phyloP scores from a whole-genome alignment of 495 filamentous ascomycete genomes.

The Podospora fimiseda region DNA sequence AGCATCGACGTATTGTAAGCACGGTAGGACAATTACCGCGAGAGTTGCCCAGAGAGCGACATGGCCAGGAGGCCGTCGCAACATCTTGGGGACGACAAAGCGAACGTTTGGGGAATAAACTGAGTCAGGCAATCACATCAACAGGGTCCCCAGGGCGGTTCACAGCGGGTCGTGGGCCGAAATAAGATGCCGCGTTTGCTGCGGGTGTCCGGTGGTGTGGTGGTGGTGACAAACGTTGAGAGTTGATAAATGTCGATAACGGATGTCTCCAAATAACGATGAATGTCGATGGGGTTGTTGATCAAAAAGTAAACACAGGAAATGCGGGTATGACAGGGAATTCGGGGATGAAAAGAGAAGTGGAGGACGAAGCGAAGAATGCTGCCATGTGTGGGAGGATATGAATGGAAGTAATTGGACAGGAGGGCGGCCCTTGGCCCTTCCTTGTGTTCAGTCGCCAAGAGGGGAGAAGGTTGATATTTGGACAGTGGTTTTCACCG shows the following conservation, averaged over 20 bases:
- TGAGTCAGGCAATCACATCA: conserved; percentile 22
- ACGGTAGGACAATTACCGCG: conserved; percentile 46
- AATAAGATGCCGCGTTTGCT: conserved; percentile 2
- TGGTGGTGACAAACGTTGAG: not conserved
- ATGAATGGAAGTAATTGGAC: conserved; percentile 28
- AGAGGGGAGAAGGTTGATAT: too few relatives aligned
- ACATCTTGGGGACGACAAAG: conserved; percentile 46
- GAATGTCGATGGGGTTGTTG: not conserved
- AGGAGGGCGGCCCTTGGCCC: not conserved
- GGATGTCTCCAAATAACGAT: not conserved
- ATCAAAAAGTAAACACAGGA: not conserved
- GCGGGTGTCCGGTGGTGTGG: not conserved
- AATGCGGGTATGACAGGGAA: not conserved
- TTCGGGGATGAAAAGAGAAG: conserved; percentile 8
- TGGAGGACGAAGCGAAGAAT: conserved; percentile 12
- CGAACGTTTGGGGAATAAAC: conserved; percentile 16
- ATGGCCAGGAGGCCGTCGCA: conserved; percentile 51
- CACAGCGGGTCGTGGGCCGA: conserved; percentile 3
- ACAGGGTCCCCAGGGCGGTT: conserved; percentile 9
- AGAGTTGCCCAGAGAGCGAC: conserved; percentile 44
- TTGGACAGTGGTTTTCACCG: too few relatives aligned
- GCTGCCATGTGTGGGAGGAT: conserved; percentile 7
- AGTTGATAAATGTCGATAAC: not conserved
- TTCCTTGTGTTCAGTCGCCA: not conserved
- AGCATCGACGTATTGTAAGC: conserved; percentile 48